These are phyloP conservation scores for Sphenostylis stenocarpa DNA, from an alignment of 306 rosid species.

Conservation along the genomic window DNA sequence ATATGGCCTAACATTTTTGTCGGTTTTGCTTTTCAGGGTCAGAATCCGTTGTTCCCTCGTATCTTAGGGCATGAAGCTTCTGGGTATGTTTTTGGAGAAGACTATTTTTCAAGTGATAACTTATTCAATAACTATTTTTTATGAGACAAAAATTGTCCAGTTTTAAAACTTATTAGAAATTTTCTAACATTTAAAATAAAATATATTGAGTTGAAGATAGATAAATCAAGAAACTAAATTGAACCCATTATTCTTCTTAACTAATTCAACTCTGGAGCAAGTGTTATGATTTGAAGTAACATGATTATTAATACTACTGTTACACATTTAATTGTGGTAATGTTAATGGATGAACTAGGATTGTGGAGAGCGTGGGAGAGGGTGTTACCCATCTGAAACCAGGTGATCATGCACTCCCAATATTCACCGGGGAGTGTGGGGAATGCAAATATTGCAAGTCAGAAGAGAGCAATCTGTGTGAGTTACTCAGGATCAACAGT, in stretches of 20 bases:
- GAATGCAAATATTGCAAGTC: conserved; percentile 63
- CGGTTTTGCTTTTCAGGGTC: conserved; percentile 43
- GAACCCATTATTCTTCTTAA: too few relatives aligned
- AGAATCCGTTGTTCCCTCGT: conserved; percentile 64
- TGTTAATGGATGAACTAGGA: conserved; percentile 6
- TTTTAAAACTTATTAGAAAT: too few relatives aligned
- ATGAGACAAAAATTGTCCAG: not conserved
- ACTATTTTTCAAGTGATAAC: not conserved
- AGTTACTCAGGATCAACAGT: conserved; percentile 59
- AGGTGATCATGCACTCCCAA: conserved; percentile 52
- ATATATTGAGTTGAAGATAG: too few relatives aligned
- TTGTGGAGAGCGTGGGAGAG: conserved; percentile 57
- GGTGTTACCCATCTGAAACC: conserved; percentile 49
- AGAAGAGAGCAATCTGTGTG: conserved; percentile 73
- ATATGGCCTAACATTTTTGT: not conserved
- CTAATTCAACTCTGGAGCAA: too few relatives aligned
- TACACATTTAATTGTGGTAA: not conserved
- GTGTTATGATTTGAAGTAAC: too few relatives aligned
- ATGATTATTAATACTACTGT: too few relatives aligned
- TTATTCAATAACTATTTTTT: not conserved
- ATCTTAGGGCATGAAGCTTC: conserved; percentile 73
- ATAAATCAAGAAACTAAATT: too few relatives aligned
- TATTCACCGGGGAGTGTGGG: conserved; percentile 72
- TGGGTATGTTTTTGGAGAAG: conserved; percentile 44
- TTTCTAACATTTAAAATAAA: too few relatives aligned